Conservation (phyloP, 2,329 filamentous ascomycete genomes). For the Fusarium mangiferae region DNA sequence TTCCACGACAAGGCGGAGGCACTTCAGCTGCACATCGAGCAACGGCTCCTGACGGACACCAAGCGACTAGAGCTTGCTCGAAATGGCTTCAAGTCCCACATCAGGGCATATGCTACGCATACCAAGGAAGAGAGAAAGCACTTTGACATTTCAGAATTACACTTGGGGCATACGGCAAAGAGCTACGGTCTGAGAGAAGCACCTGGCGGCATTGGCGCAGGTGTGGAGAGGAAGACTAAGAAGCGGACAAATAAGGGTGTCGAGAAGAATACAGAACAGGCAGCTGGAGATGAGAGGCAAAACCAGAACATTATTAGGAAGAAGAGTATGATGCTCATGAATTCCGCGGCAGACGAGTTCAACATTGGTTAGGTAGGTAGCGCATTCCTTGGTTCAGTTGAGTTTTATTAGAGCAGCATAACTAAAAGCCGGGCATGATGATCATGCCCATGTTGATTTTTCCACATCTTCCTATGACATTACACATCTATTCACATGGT, state of each 20-base stretch:
- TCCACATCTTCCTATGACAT: not conserved
- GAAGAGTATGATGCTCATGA: conserved; percentile 73
- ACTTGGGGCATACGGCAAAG: conserved; percentile 93
- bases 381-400: conserved; percentile 27
- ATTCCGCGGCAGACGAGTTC: conserved; percentile 72
- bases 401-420: conserved; percentile 25
- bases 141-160: conserved; percentile 92
- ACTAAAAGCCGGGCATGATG: conserved; percentile 31
- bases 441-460: conserved; percentile 14
- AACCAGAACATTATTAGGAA: conserved; percentile 62
- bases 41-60: conserved; percentile 68
- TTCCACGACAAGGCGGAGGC: conserved; percentile 65
- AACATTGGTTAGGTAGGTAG: conserved; percentile 66
- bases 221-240: conserved; percentile 60
- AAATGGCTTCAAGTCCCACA: conserved; percentile 89
- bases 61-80: conserved; percentile 83
- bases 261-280: conserved; percentile 53
- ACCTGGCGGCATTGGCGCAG: conserved; percentile 80
- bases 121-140: conserved; percentile 83
- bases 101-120: conserved; percentile 95
- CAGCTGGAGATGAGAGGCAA: conserved; percentile 45
- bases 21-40: conserved; percentile 69
- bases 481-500: not conserved
- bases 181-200: conserved; percentile 90
- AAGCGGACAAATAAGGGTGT: conserved; percentile 49